Base-by-base conservation (phyloP, 2,329 filamentous ascomycete genomes). In the Monilinia laxa region DNA sequence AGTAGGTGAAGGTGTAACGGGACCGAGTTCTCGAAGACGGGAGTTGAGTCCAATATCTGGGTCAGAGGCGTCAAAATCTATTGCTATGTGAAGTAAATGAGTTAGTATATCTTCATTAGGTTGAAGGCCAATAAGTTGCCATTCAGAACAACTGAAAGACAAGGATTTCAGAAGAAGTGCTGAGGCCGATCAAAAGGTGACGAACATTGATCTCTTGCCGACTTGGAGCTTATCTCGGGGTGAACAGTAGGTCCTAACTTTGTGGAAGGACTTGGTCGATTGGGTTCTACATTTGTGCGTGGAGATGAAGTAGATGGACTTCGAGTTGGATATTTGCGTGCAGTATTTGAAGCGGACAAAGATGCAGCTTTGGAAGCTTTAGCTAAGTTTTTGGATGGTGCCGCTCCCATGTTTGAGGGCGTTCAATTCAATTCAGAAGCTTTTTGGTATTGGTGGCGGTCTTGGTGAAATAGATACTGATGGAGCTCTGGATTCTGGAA, bases 321-420 rank as follows among this genome's bases (percentile, higher is more conserved):
- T 25, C 73, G 68, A 14, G 74, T 73, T 35, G 75, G 75, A 53
- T 75, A 76, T 74, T 73, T 76, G 25, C 75, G 71, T 7, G 71
- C 67, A 55, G 69, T 64, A 42, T 66, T 71, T 10, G 68, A 56
- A 7, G 67, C 62, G 3, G 70, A 52, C 14, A 60, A 31, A 58
- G 69, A 68, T 20, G 71, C 68, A 11, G 68, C 51, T 67, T 69
- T 70, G 2, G 70, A 65, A n/a, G 69, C 70, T 16, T 62, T 64
- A 60, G 68, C 68, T 9, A 70, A 67, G 31, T 68, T 68, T 70
- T 75, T 76, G 5, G 74, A 76, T 57, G 70, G 54, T 47, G 72
- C 71, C 12, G 70, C 68, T 1, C 74, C 74, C 74, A 76, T 76
- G 57, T 47, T 63, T 20, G 23, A 57, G 12, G n/a, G n/a, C 4